These are phyloP conservation scores for Melocanna baccifera DNA, from an alignment of 176 grass and related monocot genomes.

Conservation along the genomic window DNA sequence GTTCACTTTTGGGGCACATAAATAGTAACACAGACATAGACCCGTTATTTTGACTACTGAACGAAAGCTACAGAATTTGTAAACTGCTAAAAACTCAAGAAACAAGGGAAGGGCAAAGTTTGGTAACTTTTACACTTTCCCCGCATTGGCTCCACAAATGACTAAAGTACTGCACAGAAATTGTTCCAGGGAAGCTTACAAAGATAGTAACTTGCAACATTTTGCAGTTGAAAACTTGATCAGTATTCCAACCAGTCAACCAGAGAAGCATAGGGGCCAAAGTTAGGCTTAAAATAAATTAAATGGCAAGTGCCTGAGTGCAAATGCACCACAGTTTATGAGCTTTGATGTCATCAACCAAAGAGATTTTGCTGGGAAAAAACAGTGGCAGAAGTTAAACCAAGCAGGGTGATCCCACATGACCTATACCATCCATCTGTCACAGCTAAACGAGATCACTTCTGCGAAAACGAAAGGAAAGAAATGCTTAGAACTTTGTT, in stretches of 20 bases:
- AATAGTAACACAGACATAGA: background rate
- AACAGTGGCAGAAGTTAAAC: constrained; percentile 17
- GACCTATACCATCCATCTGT: constrained; percentile 36
- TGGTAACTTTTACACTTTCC: background rate
- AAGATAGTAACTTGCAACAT: background rate
- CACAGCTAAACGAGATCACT: constrained; percentile 26
- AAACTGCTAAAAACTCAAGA: background rate
- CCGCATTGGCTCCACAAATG: background rate
- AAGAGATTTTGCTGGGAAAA: constrained; percentile 39
- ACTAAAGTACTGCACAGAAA: background rate
- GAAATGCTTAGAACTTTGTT: constrained; percentile 36
- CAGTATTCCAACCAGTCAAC: background rate
- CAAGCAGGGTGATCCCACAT: constrained; percentile 35
- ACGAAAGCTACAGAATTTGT: background rate
- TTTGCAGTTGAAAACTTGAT: background rate
- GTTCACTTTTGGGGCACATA: constrained; percentile 25
- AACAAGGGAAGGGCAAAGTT: background rate
- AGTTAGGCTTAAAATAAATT: background rate
- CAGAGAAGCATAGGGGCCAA: background rate
- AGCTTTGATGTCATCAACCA: constrained; percentile 25
- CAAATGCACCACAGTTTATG: constrained; percentile 27
- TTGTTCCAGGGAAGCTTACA: background rate
- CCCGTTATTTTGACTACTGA: background rate
- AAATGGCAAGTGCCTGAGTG: background rate
- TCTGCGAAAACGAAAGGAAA: background rate